Percentiles rank a stretch among this genome's conserved stretches.
These are phyloP conservation scores for Blattamonas nauphoetae DNA, from an alignment of 78 protist genomes.

Conservation along the genomic window DNA sequence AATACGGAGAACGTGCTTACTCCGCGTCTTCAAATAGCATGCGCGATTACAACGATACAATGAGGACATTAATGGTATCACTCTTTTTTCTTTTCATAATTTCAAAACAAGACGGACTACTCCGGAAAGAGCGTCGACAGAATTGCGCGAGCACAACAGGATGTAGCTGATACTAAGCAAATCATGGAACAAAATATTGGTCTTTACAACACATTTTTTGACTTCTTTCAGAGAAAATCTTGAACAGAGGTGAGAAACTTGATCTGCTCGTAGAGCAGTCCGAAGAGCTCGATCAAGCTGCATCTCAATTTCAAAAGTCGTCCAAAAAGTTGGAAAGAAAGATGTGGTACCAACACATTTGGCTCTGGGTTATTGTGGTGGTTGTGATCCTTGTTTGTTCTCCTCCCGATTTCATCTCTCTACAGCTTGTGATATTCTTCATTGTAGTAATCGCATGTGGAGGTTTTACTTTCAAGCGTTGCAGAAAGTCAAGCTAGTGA, in stretches of 20 bases:
- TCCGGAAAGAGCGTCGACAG: background rate
- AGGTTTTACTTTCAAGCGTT: conserved; percentile 4
- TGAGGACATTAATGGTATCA: conserved; percentile 39
- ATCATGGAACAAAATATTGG: background rate
- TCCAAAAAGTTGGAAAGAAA: conserved; percentile 60
- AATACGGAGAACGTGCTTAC: conserved; percentile 48
- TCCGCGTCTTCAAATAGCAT: conserved; percentile 55
- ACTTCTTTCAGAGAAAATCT: conserved; percentile 43
- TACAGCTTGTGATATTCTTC: background rate
- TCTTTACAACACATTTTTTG: background rate
- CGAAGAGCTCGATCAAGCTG: conserved; percentile 52
- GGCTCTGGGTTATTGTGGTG: conserved; percentile 27
- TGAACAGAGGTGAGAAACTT: conserved; percentile 77
- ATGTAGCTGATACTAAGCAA: background rate
- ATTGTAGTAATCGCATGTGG: conserved; percentile 4
- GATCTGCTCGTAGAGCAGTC: conserved; percentile 78
- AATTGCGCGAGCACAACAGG: background rate
- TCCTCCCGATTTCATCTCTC: background rate
- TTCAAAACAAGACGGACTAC: background rate
- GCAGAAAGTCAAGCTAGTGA: background rate
- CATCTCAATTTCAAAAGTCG: conserved; percentile 67
- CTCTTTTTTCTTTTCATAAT: background rate
- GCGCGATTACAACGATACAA: conserved; percentile 52
- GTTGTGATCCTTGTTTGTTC: background rate
- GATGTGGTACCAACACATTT: conserved; percentile 85